phyloP scores from a whole-genome alignment of 75 land plant species.

The Sequoiadendron giganteum region DNA sequence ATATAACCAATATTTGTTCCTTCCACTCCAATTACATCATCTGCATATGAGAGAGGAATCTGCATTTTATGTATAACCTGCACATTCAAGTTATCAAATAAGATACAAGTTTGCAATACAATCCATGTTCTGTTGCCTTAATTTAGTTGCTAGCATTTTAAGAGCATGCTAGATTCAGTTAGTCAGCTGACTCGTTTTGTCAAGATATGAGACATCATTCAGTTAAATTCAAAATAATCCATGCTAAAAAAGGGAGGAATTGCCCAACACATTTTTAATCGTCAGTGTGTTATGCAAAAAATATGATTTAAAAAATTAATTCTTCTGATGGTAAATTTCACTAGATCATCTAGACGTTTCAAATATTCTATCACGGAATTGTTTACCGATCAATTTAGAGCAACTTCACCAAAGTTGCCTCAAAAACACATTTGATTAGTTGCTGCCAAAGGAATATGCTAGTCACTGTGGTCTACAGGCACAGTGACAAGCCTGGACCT shows the following conservation, averaged over 20 bases:
- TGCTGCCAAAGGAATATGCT: too few species aligned
- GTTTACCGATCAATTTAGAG: too few species aligned
- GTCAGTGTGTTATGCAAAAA: too few species aligned
- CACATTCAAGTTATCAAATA: neutral
- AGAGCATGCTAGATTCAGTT: neutral
- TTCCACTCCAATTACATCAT: constrained; percentile 79
- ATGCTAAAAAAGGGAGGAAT: neutral
- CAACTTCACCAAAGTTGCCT: too few species aligned
- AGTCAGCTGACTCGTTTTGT: neutral
- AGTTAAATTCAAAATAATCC: neutral
- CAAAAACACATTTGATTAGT: too few species aligned
- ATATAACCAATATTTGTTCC: constrained; percentile 81
- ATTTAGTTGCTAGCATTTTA: too few species aligned
- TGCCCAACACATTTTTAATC: too few species aligned
- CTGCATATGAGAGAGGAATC: constrained; percentile 86
- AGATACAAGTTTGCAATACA: neutral
- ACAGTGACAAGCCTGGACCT: neutral
- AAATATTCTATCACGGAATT: too few species aligned
- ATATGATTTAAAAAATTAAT: too few species aligned
- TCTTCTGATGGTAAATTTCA: too few species aligned
- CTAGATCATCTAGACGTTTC: too few species aligned
- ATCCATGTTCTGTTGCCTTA: neutral
- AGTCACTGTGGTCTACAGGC: too few species aligned
- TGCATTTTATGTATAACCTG: constrained; percentile 89
- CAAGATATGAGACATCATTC: neutral